A percentile compares a stretch with the other conserved stretches of the same genome.
Conservation (phyloP, 331 rosid genomes). For the Rosa hybrid region DNA sequence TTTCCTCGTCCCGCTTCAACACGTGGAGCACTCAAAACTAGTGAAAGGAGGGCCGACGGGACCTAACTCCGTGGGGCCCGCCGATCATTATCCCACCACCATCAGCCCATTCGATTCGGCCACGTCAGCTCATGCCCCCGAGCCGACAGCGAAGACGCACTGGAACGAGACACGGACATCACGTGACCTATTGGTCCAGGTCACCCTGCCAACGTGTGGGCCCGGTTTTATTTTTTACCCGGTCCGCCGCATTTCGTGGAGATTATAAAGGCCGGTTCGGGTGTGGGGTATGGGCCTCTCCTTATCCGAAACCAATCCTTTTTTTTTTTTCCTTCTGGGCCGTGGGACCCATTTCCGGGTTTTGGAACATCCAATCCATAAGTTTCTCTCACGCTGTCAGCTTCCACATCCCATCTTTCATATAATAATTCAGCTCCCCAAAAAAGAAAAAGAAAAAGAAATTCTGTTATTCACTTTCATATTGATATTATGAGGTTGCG, state of each 20-base stretch:
- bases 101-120: neutral
- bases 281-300: slow-evolving; percentile 13
- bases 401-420: neutral
- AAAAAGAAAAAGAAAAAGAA: no score
- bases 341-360: slow-evolving; percentile 21
- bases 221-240: neutral
- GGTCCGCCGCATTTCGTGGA: slow-evolving; percentile 35
- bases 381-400: slow-evolving; percentile 14
- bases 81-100: neutral
- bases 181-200: slow-evolving; percentile 28
- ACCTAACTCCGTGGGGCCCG: neutral
- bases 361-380: neutral
- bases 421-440: no score
- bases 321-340: no score
- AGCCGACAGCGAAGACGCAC: neutral
- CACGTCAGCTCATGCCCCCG: neutral
- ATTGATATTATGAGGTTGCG: no score
- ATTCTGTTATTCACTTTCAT: no score
- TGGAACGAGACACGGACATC: neutral
- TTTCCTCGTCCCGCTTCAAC: slow-evolving; percentile 41
- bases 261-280: neutral
- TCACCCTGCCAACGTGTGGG: neutral
- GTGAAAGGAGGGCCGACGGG: neutral
- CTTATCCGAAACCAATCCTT: slow-evolving; percentile 21
- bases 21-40: slow-evolving; percentile 26